Conservation (phyloP, 192 early-diverging fungal species). For the Chytriomyces hyalinus region DNA sequence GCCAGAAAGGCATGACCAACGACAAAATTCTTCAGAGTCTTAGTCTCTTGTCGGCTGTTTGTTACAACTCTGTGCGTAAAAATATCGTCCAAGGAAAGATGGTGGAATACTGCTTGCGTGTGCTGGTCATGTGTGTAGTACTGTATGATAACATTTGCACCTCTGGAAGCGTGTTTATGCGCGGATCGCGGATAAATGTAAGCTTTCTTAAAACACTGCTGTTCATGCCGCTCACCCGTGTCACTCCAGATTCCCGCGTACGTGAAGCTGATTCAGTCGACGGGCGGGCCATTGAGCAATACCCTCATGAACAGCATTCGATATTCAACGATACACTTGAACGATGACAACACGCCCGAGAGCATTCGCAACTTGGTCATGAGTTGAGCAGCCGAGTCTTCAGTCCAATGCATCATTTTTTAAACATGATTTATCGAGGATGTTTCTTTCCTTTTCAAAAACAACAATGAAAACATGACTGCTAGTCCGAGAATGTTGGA, state of each 20-base stretch:
- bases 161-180: slow-evolving; percentile 69
- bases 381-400: neutral
- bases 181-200: slow-evolving; percentile 82
- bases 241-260: slow-evolving; percentile 58
- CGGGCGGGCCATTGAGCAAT: slow-evolving; percentile 55
- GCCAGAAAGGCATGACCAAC: slow-evolving; percentile 10
- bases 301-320: slow-evolving; percentile 75
- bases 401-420: neutral
- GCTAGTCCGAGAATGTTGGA: slow-evolving; percentile 64
- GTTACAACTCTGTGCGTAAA: slow-evolving; percentile 79
- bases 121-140: slow-evolving; percentile 87
- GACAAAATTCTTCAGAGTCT: slow-evolving; percentile 57
- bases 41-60: slow-evolving; percentile 77
- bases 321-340: slow-evolving; percentile 81
- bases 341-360: slow-evolving; percentile 79
- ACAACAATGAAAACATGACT: neutral
- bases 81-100: slow-evolving; percentile 61
- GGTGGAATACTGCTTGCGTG: slow-evolving; percentile 75
- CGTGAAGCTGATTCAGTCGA: slow-evolving; percentile 69
- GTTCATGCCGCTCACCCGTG: neutral
- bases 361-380: slow-evolving; percentile 5
- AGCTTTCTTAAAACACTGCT: slow-evolving; percentile 37
- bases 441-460: slow-evolving; percentile 1
- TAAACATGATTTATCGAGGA: neutral
- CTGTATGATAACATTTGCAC: slow-evolving; percentile 90